Evolutionary conservation across 2,329 filamentous ascomycete genomes (phyloP).

Genomic region (Hypomyces rosellus): DNA sequence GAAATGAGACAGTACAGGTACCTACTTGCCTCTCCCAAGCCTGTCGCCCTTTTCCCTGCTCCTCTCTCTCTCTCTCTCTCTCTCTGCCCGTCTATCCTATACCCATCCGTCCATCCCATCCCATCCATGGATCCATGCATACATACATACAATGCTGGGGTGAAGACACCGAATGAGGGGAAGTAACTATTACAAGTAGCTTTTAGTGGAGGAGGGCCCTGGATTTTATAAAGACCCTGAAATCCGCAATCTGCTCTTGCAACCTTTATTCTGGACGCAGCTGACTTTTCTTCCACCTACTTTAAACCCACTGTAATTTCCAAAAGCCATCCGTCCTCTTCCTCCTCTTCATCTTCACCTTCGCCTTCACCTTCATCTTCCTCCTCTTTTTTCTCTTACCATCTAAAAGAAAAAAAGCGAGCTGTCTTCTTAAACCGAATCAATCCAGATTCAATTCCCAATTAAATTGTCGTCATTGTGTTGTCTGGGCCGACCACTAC

Average conservation of each 20-base stretch:
- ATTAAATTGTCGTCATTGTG: too few relatives aligned
- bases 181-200: neutral
- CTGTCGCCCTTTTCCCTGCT: too few relatives aligned
- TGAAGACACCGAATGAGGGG: constrained; percentile 1
- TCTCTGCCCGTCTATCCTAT: neutral
- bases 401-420: too few relatives aligned
- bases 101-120: neutral
- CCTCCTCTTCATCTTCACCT: too few relatives aligned
- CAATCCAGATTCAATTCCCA: too few relatives aligned
- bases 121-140: neutral
- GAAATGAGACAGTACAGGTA: too few relatives aligned
- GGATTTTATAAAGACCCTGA: constrained; percentile 19
- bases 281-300: neutral
- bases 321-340: neutral
- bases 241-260: constrained; percentile 5
- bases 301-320: neutral
- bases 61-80: too few relatives aligned
- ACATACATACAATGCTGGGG: neutral
- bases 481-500: too few relatives aligned
- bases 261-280: neutral
- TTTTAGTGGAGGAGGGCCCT: constrained; percentile 1
- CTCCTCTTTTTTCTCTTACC: too few relatives aligned
- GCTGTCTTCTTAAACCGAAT: too few relatives aligned
- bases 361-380: too few relatives aligned
- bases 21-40: too few relatives aligned